phyloP scores from a whole-genome alignment of 352 stramenopile genomes.

The Aphanomyces cochlioides region DNA sequence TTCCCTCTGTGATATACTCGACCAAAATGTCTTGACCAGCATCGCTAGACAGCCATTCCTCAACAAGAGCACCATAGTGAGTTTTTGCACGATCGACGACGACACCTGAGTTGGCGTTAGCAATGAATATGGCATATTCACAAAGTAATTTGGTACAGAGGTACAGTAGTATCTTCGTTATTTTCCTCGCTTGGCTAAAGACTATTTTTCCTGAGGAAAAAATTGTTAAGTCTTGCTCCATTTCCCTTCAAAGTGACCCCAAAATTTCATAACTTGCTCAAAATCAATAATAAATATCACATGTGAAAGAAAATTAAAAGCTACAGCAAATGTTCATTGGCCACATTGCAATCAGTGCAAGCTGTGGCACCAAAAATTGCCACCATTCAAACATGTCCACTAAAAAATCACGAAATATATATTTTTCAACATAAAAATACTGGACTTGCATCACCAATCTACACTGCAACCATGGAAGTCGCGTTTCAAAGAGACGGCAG shows the following conservation, averaged over 20 bases:
- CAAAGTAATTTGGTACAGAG: too few relatives aligned
- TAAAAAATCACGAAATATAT: constrained; percentile 1
- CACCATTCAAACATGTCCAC: not conserved
- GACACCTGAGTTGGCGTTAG: not conserved
- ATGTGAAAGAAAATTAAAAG: not conserved
- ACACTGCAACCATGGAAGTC: not conserved
- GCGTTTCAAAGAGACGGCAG: not conserved
- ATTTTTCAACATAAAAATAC: not conserved
- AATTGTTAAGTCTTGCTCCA: too few relatives aligned
- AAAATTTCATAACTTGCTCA: constrained; percentile 8
- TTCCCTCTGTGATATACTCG: too few relatives aligned
- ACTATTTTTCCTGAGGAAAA: too few relatives aligned
- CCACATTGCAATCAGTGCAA: not conserved
- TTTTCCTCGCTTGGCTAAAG: too few relatives aligned
- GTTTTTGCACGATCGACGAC: not conserved
- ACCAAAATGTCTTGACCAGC: too few relatives aligned
- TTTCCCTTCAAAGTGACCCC: not conserved
- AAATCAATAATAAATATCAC: not conserved
- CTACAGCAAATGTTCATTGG: not conserved
- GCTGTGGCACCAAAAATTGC: not conserved
- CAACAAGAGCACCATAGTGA: not conserved
- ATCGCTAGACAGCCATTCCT: not conserved
- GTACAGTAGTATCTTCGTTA: too few relatives aligned
- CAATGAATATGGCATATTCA: not conserved
- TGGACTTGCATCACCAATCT: not conserved